phyloP scores from a whole-genome alignment of 805 yeast species.

The Starmerella sirachaensis region DNA sequence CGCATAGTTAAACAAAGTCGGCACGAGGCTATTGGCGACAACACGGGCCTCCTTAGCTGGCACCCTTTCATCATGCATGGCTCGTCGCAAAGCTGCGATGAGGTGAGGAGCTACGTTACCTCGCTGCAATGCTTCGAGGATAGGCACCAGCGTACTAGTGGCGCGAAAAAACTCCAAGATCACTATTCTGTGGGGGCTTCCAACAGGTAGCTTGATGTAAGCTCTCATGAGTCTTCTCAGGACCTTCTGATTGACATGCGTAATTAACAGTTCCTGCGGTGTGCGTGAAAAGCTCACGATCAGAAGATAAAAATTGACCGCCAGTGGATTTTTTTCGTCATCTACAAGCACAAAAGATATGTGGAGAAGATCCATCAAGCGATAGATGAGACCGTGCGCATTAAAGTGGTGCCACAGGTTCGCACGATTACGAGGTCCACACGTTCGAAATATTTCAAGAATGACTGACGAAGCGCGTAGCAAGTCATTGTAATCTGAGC shows the following conservation, averaged over 20 bases:
- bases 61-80: slow-evolving; percentile 12
- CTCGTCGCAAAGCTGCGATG: slow-evolving; percentile 26
- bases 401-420: slow-evolving; percentile 23
- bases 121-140: slow-evolving; percentile 24
- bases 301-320: slow-evolving; percentile 16
- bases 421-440: slow-evolving; percentile 20
- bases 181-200: slow-evolving; percentile 29
- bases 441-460: slow-evolving; percentile 16
- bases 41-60: slow-evolving; percentile 26
- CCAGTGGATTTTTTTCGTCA: slow-evolving; percentile 6
- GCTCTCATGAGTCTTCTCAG: slow-evolving; percentile 30
- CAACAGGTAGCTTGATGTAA: slow-evolving; percentile 17
- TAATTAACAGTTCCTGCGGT: slow-evolving; percentile 34
- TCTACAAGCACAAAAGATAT: slow-evolving; percentile 2
- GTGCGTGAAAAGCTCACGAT: slow-evolving; percentile 30
- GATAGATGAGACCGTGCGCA: slow-evolving; percentile 12
- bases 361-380: slow-evolving; percentile 15
- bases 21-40: slow-evolving; percentile 36
- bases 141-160: slow-evolving; percentile 24
- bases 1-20: slow-evolving; percentile 41
- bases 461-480: slow-evolving; percentile 12
- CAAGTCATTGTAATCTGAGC: slow-evolving; percentile 3
- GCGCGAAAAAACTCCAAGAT: slow-evolving; percentile 36
- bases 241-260: slow-evolving; percentile 22
- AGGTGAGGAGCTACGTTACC: slow-evolving; percentile 36